Evolutionary conservation across 2,329 filamentous ascomycete species (phyloP).

Genomic region (Cordyceps militaris): DNA sequence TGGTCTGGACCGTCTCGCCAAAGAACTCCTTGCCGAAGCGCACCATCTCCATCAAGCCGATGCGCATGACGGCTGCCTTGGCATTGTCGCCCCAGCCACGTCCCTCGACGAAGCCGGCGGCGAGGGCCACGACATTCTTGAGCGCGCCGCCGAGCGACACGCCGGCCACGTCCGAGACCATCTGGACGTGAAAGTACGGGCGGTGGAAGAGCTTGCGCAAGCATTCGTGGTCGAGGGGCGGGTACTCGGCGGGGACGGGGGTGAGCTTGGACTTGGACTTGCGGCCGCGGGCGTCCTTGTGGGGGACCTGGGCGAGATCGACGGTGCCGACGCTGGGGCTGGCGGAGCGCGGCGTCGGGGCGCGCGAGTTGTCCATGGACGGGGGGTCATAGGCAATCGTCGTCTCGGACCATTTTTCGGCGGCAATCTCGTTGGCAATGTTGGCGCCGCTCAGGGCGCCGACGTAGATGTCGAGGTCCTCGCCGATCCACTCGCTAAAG

Average conservation of each 20-base stretch:
- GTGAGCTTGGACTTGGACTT: conserved; percentile 63
- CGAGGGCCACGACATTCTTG: conserved; percentile 94
- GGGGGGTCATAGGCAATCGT: conserved; percentile 96
- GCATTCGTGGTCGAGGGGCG: conserved; percentile 75
- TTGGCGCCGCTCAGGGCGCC: conserved; percentile 94
- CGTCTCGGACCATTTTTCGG: conserved; percentile 95
- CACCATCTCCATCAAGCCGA: conserved; percentile 93
- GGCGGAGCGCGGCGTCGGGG: conserved; percentile 46
- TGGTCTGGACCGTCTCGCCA: conserved; percentile 66
- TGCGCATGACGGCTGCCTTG: conserved; percentile 96
- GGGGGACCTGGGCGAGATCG: conserved; percentile 43
- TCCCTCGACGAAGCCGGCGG: conserved; percentile 90
- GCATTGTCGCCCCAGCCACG: conserved; percentile 97
- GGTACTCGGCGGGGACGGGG: conserved; percentile 73
- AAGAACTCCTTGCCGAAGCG: conserved; percentile 95
- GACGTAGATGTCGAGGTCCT: conserved; percentile 89
- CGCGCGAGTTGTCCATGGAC: conserved; percentile 69
- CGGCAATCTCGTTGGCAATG: conserved; percentile 89
- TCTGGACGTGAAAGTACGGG: conserved; percentile 93
- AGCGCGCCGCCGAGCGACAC: conserved; percentile 90
- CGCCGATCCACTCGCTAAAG: conserved; percentile 92
- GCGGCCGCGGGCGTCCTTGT: conserved; percentile 63
- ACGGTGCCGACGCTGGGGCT: conserved; percentile 44
- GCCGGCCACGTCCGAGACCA: conserved; percentile 92
- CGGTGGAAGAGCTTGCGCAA: conserved; percentile 87